Evolutionary conservation across 1,284 basidiomycete genomes (phyloP).

Genomic region (Boletus mariae): DNA sequence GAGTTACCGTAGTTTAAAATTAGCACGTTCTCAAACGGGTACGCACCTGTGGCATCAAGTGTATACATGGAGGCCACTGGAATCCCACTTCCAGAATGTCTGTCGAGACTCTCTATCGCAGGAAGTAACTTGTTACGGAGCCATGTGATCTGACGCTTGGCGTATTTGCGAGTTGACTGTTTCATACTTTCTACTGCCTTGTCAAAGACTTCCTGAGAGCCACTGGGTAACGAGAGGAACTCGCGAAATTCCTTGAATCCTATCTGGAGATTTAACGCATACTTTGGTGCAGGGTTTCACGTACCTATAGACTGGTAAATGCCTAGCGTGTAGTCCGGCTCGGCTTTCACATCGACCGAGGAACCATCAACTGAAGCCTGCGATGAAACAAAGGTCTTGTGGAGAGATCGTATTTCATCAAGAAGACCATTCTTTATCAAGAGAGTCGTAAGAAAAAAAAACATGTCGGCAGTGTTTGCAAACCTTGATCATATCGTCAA

Average conservation of each 20-base stretch:
- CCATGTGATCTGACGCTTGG: slow-evolving; percentile 91
- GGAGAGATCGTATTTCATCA: slow-evolving; percentile 69
- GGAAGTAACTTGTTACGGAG: slow-evolving; percentile 89
- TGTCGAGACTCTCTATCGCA: slow-evolving; percentile 54
- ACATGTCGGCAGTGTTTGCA: neutral
- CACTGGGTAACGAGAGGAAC: slow-evolving; percentile 48
- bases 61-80: slow-evolving; percentile 47
- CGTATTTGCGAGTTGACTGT: slow-evolving; percentile 85
- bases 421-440: slow-evolving; percentile 70
- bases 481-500: slow-evolving; percentile 90
- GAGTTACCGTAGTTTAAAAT: slow-evolving; percentile 6
- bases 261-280: slow-evolving; percentile 31
- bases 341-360: neutral
- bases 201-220: slow-evolving; percentile 46
- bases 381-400: slow-evolving; percentile 32
- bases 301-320: slow-evolving; percentile 94
- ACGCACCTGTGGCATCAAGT: slow-evolving; percentile 73
- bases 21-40: neutral
- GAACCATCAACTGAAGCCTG: neutral
- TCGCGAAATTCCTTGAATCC: slow-evolving; percentile 88
- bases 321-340: slow-evolving; percentile 68
- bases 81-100: slow-evolving; percentile 29
- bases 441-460: slow-evolving; percentile 6
- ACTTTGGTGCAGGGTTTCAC: neutral
- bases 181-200: slow-evolving; percentile 81